These are phyloP conservation scores for Diaporthe ilicicola DNA, from an alignment of 2,329 filamentous ascomycete genomes.

Conservation along the genomic window DNA sequence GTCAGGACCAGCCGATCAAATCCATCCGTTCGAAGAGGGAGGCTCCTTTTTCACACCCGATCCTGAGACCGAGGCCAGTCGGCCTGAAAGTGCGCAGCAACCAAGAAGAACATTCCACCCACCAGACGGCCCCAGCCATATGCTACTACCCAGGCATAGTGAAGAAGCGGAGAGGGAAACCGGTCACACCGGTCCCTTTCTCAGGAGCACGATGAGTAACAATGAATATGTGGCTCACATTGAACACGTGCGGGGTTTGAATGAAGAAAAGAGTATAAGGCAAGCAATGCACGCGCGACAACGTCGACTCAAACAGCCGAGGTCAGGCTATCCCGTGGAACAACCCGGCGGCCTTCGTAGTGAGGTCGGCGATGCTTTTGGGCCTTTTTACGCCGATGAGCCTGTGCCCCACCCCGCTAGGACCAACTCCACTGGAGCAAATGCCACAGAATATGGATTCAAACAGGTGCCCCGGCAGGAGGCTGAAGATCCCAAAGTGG, in stretches of 20 bases:
- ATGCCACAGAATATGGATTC: neutral
- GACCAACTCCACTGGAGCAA: no score
- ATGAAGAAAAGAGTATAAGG: neutral
- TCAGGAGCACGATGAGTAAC: neutral
- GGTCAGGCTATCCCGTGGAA: neutral
- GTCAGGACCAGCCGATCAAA: neutral
- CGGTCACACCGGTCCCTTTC: neutral
- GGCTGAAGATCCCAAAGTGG: neutral
- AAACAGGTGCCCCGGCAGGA: neutral
- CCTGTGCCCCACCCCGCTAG: neutral
- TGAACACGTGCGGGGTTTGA: neutral
- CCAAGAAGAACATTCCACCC: neutral
- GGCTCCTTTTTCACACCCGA: neutral
- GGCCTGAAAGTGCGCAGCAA: neutral
- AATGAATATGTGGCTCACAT: neutral
- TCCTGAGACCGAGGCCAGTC: neutral
- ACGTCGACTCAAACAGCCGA: neutral
- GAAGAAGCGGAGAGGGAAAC: neutral
- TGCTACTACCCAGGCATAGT: neutral
- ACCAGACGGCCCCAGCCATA: neutral
- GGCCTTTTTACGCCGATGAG: constrained; percentile 1
- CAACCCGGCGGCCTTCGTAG: neutral
- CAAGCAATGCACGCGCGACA: neutral
- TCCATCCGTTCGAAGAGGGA: neutral
- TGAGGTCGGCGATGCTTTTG: neutral